Conservation (phyloP, 2,329 filamentous ascomycete genomes). For the Monosporascus sp. region DNA sequence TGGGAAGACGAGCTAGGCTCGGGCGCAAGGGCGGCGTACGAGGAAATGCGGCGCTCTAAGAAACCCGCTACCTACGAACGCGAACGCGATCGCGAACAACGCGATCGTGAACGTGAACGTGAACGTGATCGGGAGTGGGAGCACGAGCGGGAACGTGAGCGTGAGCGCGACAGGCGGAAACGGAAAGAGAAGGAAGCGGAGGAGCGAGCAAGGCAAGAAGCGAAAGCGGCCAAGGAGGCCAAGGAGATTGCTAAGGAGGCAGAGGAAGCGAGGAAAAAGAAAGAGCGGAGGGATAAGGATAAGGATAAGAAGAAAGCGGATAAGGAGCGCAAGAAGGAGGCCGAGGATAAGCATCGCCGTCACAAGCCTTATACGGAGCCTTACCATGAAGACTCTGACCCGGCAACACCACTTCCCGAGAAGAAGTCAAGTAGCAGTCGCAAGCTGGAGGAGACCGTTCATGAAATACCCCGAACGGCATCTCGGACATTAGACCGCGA, state of each 20-base stretch:
- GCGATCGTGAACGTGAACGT: slow-evolving; percentile 16
- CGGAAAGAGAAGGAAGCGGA: slow-evolving; percentile 25
- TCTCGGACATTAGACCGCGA: slow-evolving; percentile 12
- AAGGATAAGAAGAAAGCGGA: slow-evolving; percentile 22
- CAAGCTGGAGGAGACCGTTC: slow-evolving; percentile 17
- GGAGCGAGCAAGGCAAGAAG: slow-evolving; percentile 25
- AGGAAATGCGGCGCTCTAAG: slow-evolving; percentile 36
- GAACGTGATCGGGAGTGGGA: slow-evolving; percentile 23
- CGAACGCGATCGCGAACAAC: slow-evolving; percentile 11
- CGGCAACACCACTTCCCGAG: slow-evolving; percentile 14
- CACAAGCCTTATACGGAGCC: slow-evolving; percentile 19
- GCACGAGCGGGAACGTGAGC: slow-evolving; percentile 33
- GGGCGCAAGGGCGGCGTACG: slow-evolving; percentile 33
- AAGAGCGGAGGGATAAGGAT: slow-evolving; percentile 18
- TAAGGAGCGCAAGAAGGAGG: slow-evolving; percentile 23
- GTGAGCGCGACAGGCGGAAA: slow-evolving; percentile 32
- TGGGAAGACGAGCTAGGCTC: slow-evolving; percentile 43
- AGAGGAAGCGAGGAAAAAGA: slow-evolving; percentile 27
- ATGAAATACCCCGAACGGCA: slow-evolving; percentile 6
- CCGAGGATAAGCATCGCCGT: slow-evolving; percentile 23
- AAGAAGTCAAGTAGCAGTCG: slow-evolving; percentile 23
- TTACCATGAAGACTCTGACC: slow-evolving; percentile 10
- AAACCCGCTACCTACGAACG: slow-evolving; percentile 40
- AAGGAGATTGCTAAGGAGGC: slow-evolving; percentile 8
- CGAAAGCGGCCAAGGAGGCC: slow-evolving; percentile 29